Evolutionary conservation across 2,329 filamentous ascomycete genomes (phyloP).

Genomic region (Curvularia sp.): DNA sequence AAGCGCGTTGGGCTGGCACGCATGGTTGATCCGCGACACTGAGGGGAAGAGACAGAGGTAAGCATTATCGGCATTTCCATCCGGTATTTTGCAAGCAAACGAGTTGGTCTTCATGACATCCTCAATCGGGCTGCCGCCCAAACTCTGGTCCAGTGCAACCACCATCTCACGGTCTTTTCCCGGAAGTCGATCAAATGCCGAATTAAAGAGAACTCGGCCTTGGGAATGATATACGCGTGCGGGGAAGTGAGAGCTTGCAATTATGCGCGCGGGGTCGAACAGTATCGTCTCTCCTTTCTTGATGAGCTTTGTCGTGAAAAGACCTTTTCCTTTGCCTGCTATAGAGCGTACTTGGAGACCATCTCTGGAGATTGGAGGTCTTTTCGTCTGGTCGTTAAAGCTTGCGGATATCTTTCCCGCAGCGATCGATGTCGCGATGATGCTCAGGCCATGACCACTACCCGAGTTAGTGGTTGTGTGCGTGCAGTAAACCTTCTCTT

Average conservation of each 20-base stretch:
- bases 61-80: constrained; percentile 27
- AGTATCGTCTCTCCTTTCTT: constrained; percentile 27
- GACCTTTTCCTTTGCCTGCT: constrained; percentile 34
- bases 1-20: constrained; percentile 33
- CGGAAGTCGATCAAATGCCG: constrained; percentile 19
- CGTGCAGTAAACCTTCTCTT: constrained; percentile 26
- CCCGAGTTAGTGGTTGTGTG: constrained; percentile 24
- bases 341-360: constrained; percentile 25
- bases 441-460: constrained; percentile 27
- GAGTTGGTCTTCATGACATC: constrained; percentile 35
- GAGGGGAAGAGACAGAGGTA: constrained; percentile 37
- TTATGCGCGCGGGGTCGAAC: constrained; percentile 29
- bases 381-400: constrained; percentile 11
- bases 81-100: constrained; percentile 32
- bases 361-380: background rate
- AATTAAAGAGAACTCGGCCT: constrained; percentile 24
- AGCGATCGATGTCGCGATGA: constrained; percentile 29
- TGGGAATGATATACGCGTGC: constrained; percentile 16
- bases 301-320: constrained; percentile 25
- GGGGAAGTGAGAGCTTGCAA: constrained; percentile 31
- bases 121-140: constrained; percentile 24
- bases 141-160: constrained; percentile 25
- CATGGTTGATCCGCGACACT: constrained; percentile 36
- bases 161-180: constrained; percentile 15
- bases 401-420: constrained; percentile 22